These are phyloP conservation scores for Mortierella hygrophila DNA, from an alignment of 192 early-diverging fungal genomes.

Conservation along the genomic window DNA sequence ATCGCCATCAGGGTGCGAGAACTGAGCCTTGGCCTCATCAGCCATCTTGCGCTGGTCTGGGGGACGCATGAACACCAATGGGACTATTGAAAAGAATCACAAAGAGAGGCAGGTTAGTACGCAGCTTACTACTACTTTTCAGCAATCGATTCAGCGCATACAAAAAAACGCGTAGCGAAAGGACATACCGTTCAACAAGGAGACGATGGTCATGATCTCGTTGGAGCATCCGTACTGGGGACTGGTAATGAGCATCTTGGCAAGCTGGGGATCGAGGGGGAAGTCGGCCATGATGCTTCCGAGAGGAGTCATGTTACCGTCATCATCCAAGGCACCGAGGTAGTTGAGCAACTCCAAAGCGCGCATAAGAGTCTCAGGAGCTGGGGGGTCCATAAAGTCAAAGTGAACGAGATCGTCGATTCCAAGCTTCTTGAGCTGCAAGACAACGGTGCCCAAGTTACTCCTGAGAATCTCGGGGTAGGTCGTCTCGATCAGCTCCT, in stretches of 20 bases:
- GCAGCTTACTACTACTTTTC: too few relatives aligned
- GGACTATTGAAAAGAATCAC: constrained; percentile 62
- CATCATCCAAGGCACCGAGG: constrained; percentile 93
- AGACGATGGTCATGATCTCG: constrained; percentile 95
- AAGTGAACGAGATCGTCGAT: constrained; percentile 99
- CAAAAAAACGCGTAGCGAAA: too few relatives aligned
- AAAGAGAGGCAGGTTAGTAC: not conserved
- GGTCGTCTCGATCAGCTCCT: constrained; percentile 96
- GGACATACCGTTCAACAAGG: constrained; percentile 81
- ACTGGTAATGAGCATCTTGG: constrained; percentile 92
- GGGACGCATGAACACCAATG: constrained; percentile 93
- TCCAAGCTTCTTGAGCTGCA: constrained; percentile 97
- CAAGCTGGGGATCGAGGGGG: constrained; percentile 96
- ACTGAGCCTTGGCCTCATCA: constrained; percentile 92
- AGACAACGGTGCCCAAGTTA: constrained; percentile 95
- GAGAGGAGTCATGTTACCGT: constrained; percentile 89
- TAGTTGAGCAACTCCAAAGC: constrained; percentile 97
- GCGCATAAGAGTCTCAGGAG: constrained; percentile 98
- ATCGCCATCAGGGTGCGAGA: constrained; percentile 96
- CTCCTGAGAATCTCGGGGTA: constrained; percentile 98
- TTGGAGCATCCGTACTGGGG: constrained; percentile 90
- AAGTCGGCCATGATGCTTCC: constrained; percentile 95
- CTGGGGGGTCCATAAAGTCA: constrained; percentile 99
- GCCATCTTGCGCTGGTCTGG: constrained; percentile 89
- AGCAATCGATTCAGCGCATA: too few relatives aligned